Conservation (phyloP, 495 filamentous ascomycete genomes). For the Apodospora peruviana region DNA sequence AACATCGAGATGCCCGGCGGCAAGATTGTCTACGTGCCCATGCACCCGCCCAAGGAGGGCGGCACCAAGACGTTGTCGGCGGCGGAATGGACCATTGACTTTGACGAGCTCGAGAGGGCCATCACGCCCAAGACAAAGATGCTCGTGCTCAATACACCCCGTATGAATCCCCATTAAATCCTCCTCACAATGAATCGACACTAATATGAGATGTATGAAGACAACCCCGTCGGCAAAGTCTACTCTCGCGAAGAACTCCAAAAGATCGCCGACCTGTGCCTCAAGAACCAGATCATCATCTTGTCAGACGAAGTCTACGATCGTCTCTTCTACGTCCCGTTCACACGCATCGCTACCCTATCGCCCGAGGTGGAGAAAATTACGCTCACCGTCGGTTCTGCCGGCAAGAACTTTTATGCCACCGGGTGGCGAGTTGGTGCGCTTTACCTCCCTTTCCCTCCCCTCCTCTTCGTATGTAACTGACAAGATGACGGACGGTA, state of each 20-base stretch:
- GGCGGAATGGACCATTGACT: slow-evolving; percentile 81
- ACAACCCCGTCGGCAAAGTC: slow-evolving; percentile 96
- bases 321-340: slow-evolving; percentile 88
- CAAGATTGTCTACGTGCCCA: slow-evolving; percentile 85
- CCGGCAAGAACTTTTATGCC: slow-evolving; percentile 96
- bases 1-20: slow-evolving; percentile 98
- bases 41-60: slow-evolving; percentile 86
- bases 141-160: slow-evolving; percentile 77
- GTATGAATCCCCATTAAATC: slow-evolving; percentile 30
- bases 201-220: slow-evolving; percentile 33
- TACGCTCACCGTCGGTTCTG: slow-evolving; percentile 89
- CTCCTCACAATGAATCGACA: slow-evolving; percentile 35
- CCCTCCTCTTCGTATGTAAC: background rate
- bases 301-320: slow-evolving; percentile 96
- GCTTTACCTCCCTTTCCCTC: background rate
- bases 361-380: slow-evolving; percentile 80
- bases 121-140: slow-evolving; percentile 86
- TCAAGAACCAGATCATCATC: slow-evolving; percentile 92
- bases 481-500: background rate
- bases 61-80: slow-evolving; percentile 73
- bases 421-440: slow-evolving; percentile 90
- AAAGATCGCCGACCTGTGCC: slow-evolving; percentile 80
- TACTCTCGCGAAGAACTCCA: slow-evolving; percentile 79
- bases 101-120: slow-evolving; percentile 74
- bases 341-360: slow-evolving; percentile 84